These are phyloP conservation scores for Vitis rotundifolia DNA, from an alignment of 164 flowering plant species.

Conservation along the genomic window DNA sequence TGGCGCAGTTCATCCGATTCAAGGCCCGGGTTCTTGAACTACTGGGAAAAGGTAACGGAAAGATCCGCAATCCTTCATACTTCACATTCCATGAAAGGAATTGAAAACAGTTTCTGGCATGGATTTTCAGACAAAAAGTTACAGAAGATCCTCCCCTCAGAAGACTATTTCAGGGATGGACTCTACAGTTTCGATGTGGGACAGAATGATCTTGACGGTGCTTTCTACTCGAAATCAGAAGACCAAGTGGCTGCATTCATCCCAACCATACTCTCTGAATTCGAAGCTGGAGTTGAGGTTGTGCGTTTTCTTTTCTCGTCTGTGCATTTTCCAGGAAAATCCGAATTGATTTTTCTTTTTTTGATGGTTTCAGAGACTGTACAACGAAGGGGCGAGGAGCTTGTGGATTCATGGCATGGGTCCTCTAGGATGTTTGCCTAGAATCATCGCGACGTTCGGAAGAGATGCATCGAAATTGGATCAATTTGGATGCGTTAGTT, in stretches of 20 bases:
- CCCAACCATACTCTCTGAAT: constrained; percentile 16
- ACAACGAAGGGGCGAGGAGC: constrained; percentile 22
- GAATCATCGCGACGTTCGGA: constrained; percentile 18
- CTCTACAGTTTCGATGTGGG: constrained; percentile 29
- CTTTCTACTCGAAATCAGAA: constrained; percentile 19
- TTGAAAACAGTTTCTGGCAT: background rate
- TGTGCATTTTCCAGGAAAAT: too few species aligned
- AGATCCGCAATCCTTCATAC: background rate
- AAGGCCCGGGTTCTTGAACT: constrained; percentile 56
- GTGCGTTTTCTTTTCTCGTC: background rate
- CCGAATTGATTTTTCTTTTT: too few species aligned
- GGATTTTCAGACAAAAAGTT: constrained; percentile 11
- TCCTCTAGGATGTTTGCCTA: constrained; percentile 30
- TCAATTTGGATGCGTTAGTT: constrained; percentile 23
- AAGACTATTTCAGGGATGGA: constrained; percentile 18
- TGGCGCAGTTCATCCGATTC: constrained; percentile 67
- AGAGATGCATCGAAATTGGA: constrained; percentile 19
- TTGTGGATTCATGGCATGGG: constrained; percentile 36
- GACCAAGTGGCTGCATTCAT: constrained; percentile 25
- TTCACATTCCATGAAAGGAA: too few species aligned
- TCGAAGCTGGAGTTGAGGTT: constrained; percentile 21
- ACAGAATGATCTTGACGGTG: constrained; percentile 28
- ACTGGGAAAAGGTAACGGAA: constrained; percentile 32
- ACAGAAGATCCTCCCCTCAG: constrained; percentile 16
- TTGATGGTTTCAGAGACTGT: constrained; percentile 14